These are phyloP conservation scores for Fomitopsis pulvina DNA, from an alignment of 768 basidiomycete species.

Conservation along the genomic window DNA sequence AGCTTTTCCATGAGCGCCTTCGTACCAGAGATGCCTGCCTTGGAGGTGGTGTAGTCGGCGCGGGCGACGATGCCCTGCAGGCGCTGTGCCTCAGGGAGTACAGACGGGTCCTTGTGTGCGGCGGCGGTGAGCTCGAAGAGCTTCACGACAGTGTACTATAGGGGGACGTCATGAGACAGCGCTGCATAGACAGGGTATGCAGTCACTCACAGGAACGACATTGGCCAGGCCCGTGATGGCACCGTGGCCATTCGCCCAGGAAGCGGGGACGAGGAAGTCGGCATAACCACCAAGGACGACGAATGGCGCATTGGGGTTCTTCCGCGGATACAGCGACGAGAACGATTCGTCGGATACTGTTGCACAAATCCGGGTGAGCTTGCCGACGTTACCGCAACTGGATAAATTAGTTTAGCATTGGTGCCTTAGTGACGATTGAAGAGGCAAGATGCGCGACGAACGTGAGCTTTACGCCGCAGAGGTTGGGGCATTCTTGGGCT, in stretches of 20 bases:
- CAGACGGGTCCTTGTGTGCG: constrained; percentile 44
- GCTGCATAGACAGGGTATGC: background rate
- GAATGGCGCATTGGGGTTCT: constrained; percentile 62
- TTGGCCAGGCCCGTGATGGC: constrained; percentile 90
- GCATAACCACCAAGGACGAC: constrained; percentile 80
- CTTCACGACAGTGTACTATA: constrained; percentile 49
- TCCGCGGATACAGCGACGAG: constrained; percentile 54
- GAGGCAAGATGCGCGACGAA: constrained; percentile 35
- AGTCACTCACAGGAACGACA: constrained; percentile 56
- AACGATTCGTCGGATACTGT: constrained; percentile 55
- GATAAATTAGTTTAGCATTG: background rate
- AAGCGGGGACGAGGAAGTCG: constrained; percentile 75
- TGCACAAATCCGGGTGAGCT: constrained; percentile 78
- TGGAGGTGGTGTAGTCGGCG: constrained; percentile 76
- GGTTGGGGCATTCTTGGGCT: constrained; percentile 68
- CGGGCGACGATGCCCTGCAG: constrained; percentile 78
- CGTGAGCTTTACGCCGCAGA: constrained; percentile 87
- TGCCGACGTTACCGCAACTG: constrained; percentile 89
- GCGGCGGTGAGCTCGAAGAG: constrained; percentile 58
- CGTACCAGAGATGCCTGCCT: constrained; percentile 74
- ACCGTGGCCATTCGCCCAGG: constrained; percentile 72
- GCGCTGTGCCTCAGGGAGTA: constrained; percentile 61
- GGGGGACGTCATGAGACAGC: background rate
- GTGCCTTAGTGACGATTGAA: background rate
- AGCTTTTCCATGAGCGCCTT: constrained; percentile 71